Evolutionary conservation across 208 protist genomes (phyloP).

Genomic region (Leptomonas pyrrhocoris): DNA sequence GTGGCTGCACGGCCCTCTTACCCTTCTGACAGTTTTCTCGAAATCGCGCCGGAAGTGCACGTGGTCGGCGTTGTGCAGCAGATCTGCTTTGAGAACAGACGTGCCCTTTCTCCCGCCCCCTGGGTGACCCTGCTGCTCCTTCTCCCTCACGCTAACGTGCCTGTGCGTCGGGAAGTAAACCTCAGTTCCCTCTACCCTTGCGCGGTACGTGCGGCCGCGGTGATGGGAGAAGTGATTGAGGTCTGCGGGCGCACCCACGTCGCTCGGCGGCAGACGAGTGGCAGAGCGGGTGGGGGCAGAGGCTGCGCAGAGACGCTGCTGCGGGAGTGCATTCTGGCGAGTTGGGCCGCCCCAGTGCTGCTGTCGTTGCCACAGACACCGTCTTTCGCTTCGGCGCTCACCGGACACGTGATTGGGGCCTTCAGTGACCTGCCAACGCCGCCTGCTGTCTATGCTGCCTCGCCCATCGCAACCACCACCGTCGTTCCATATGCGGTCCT

Average conservation of each 20-base stretch:
- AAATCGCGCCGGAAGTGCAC: slow-evolving; percentile 15
- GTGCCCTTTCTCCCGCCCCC: slow-evolving; percentile 24
- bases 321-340: slow-evolving; percentile 35
- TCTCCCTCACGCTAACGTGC: neutral
- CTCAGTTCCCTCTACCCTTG: neutral
- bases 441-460: neutral
- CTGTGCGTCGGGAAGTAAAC: slow-evolving; percentile 17
- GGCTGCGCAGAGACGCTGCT: slow-evolving; percentile 3
- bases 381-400: too few relatives aligned
- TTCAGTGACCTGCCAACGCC: neutral
- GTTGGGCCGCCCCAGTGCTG: slow-evolving; percentile 16
- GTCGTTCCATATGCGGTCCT: neutral
- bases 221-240: slow-evolving; percentile 36
- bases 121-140: slow-evolving; percentile 38
- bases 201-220: slow-evolving; percentile 7
- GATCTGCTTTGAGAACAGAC: slow-evolving; percentile 42
- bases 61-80: slow-evolving; percentile 42
- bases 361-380: neutral
- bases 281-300: neutral
- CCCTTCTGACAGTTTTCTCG: slow-evolving; percentile 30
- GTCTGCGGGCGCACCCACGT: slow-evolving; percentile 29
- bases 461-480: neutral
- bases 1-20: neutral
- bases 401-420: too few relatives aligned
- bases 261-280: neutral